phyloP scores from a whole-genome alignment of 2,329 filamentous ascomycete genomes.

The Eutypella sp. region DNA sequence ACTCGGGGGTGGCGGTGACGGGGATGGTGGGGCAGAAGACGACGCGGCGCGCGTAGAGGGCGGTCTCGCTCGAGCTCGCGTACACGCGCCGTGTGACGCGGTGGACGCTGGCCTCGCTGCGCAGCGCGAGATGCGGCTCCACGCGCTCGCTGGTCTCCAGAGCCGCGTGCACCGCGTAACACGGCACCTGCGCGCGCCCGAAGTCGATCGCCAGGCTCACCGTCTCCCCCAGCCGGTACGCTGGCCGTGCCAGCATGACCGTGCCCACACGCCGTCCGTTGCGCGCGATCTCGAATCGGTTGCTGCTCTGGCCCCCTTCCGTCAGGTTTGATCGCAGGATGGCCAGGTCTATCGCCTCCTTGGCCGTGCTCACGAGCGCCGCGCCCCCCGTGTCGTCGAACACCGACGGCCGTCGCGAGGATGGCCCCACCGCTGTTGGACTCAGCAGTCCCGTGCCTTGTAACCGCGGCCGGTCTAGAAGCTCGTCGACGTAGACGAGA shows the following conservation, averaged over 20 bases:
- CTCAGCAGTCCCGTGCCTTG: slow-evolving; percentile 60
- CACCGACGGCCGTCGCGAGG: slow-evolving; percentile 50
- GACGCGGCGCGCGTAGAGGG: slow-evolving; percentile 72
- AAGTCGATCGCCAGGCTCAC: slow-evolving; percentile 85
- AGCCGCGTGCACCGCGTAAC: slow-evolving; percentile 78
- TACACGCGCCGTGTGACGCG: slow-evolving; percentile 81
- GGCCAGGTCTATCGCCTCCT: slow-evolving; percentile 85
- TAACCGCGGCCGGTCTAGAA: slow-evolving; percentile 56
- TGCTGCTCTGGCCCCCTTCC: slow-evolving; percentile 72
- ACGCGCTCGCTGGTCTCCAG: slow-evolving; percentile 86
- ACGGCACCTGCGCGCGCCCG: slow-evolving; percentile 67
- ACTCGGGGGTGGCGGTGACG: slow-evolving; percentile 77
- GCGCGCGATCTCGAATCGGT: slow-evolving; percentile 90
- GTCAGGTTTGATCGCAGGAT: slow-evolving; percentile 76
- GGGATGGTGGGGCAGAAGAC: slow-evolving; percentile 83
- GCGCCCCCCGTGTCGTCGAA: slow-evolving; percentile 53
- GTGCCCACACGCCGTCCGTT: slow-evolving; percentile 90
- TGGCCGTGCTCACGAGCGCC: slow-evolving; percentile 54
- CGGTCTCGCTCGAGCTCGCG: slow-evolving; percentile 72
- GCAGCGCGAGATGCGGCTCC: slow-evolving; percentile 72
- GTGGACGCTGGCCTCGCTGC: slow-evolving; percentile 80
- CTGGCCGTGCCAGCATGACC: slow-evolving; percentile 80
- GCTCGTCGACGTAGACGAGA: slow-evolving; percentile 69
- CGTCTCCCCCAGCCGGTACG: slow-evolving; percentile 84
- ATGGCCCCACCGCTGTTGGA: slow-evolving; percentile 57